Conservation (phyloP, 225 moss, liverwort and hornwort genomes). For the Physcomitrellopsis africana region DNA sequence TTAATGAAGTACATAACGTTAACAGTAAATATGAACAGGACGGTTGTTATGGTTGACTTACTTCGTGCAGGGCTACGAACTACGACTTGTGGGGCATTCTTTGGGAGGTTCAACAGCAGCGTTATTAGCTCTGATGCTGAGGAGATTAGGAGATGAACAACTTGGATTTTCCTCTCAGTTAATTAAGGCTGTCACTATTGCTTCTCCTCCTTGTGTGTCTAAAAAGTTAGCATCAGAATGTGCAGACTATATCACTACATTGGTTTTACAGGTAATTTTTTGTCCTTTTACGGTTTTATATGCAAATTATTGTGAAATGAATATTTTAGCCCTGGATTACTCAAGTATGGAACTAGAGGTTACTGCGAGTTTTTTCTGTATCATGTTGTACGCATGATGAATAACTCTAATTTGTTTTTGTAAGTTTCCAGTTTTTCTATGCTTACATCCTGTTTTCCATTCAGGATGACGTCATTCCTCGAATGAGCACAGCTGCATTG, state of each 20-base stretch:
- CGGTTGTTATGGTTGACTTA: slow-evolving; percentile 12
- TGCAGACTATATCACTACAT: slow-evolving; percentile 68
- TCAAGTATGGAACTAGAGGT: neutral
- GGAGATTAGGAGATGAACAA: slow-evolving; percentile 49
- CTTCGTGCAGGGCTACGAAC: slow-evolving; percentile 66
- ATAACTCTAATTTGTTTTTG: neutral
- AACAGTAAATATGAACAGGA: neutral
- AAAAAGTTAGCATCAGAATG: slow-evolving; percentile 73
- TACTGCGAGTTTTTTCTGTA: neutral
- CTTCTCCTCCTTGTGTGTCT: slow-evolving; percentile 91
- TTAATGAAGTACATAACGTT: neutral
- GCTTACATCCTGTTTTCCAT: slow-evolving; percentile 4
- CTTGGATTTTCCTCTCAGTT: slow-evolving; percentile 65
- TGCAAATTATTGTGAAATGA: neutral
- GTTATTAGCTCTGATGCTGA: slow-evolving; percentile 73
- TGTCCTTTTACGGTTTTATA: neutral
- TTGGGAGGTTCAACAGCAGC: slow-evolving; percentile 89
- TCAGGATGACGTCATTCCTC: slow-evolving; percentile 88
- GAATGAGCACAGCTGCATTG: slow-evolving; percentile 80
- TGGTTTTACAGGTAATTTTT: slow-evolving; percentile 76
- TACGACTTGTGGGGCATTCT: slow-evolving; percentile 84
- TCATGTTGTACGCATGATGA: neutral
- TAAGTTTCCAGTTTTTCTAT: neutral
- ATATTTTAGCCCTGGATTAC: neutral
- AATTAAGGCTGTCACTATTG: slow-evolving; percentile 76